These are phyloP conservation scores for Tulasnella calospora DNA, from an alignment of 768 basidiomycete genomes.

Conservation along the genomic window DNA sequence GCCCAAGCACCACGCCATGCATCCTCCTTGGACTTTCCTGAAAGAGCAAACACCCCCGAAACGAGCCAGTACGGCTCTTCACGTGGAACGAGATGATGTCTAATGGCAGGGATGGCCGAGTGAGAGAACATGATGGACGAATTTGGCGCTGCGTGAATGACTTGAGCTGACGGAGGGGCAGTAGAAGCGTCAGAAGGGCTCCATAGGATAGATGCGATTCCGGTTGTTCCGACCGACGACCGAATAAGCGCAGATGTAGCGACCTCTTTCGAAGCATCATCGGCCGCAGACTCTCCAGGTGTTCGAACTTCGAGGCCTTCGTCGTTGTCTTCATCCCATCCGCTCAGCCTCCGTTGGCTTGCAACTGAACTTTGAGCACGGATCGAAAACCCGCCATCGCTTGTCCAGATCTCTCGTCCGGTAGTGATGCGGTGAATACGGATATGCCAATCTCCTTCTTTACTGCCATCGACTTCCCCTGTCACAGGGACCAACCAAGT, in stretches of 20 bases:
- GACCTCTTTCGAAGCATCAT: conserved; percentile 39
- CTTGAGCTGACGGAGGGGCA: conserved; percentile 38
- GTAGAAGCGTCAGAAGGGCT: background rate
- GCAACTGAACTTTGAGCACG: conserved; percentile 61
- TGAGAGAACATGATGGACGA: conserved; percentile 63
- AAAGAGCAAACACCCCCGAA: conserved; percentile 60
- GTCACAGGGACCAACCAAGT: conserved; percentile 60
- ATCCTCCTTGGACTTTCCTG: background rate
- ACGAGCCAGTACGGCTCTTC: conserved; percentile 52
- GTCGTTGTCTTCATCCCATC: conserved; percentile 32
- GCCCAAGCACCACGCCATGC: background rate
- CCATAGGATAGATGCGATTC: conserved; percentile 48
- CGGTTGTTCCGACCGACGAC: conserved; percentile 58
- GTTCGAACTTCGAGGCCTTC: conserved; percentile 30
- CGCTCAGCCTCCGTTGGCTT: conserved; percentile 50
- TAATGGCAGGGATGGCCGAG: conserved; percentile 59
- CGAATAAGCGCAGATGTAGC: conserved; percentile 48
- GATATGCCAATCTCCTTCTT: conserved; percentile 58
- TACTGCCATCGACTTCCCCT: conserved; percentile 35
- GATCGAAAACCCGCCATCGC: conserved; percentile 67
- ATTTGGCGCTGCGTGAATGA: conserved; percentile 64
- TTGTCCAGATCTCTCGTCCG: conserved; percentile 48
- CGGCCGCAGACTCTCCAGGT: background rate
- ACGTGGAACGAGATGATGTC: conserved; percentile 43
- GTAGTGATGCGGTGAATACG: conserved; percentile 60